Percentiles rank a stretch among this genome's conserved stretches.
phyloP scores from a whole-genome alignment of 1,284 basidiomycete species.

The Pseudozyma sp. region DNA sequence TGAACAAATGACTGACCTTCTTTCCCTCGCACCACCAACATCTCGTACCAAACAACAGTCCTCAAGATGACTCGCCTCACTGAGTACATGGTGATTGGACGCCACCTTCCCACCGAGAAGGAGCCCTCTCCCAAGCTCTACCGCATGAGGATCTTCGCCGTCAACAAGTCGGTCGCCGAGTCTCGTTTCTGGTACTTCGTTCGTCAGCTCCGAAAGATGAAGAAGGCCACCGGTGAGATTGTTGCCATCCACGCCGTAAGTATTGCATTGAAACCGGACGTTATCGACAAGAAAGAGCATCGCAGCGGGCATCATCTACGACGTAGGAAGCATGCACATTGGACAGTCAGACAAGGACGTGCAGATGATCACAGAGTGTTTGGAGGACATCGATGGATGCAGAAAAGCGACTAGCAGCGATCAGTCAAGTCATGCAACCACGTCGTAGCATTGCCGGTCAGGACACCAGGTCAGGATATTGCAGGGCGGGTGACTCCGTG shows the following conservation, averaged over 20 bases:
- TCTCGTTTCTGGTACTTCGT: constrained; percentile 99
- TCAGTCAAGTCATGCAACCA: no score
- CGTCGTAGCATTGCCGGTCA: no score
- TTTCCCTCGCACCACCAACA: constrained; percentile 8
- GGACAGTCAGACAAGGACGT: no score
- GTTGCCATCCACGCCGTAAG: constrained; percentile 96
- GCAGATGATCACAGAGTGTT: no score
- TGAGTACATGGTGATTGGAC: constrained; percentile 98
- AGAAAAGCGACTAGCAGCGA: no score
- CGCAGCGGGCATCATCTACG: not conserved
- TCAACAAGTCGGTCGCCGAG: constrained; percentile 97
- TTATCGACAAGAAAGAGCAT: not conserved
- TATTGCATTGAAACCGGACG: not conserved
- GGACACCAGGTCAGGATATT: no score
- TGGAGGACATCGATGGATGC: no score
- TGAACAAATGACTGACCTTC: constrained; percentile 15
- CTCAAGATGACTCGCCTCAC: constrained; percentile 68
- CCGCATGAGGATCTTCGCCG: constrained; percentile 99
- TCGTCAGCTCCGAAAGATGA: constrained; percentile 87
- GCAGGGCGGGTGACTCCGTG: no score
- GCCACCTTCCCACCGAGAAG: constrained; percentile 92
- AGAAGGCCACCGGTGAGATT: constrained; percentile 99
- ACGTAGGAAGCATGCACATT: no score
- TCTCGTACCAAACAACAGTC: constrained; percentile 21
- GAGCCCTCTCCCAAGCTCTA: constrained; percentile 96